phyloP scores from a whole-genome alignment of 1,139 yeast species.

The Candida sanyaensis region DNA sequence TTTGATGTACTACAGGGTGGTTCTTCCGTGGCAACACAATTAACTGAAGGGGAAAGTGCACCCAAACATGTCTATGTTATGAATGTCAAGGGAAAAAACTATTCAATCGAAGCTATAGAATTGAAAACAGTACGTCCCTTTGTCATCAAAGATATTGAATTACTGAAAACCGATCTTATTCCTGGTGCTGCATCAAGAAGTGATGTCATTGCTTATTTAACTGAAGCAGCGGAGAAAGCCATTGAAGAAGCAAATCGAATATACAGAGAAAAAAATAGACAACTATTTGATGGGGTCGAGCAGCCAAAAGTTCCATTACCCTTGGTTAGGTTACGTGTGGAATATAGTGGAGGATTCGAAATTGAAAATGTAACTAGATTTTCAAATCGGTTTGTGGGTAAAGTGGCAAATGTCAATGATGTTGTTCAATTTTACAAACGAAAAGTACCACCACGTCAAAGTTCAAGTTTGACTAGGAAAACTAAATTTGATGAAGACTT shows the following conservation, averaged over 20 bases:
- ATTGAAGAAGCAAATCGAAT: constrained; percentile 58
- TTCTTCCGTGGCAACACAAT: constrained; percentile 89
- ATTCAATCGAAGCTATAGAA: constrained; percentile 63
- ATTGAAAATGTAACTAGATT: constrained; percentile 90
- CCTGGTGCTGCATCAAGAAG: constrained; percentile 67
- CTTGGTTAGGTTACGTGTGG: constrained; percentile 77
- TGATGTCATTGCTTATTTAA: constrained; percentile 62
- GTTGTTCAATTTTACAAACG: constrained; percentile 72
- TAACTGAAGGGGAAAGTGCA: constrained; percentile 81
- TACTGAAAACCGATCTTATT: constrained; percentile 55
- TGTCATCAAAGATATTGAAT: constrained; percentile 63
- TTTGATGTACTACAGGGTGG: constrained; percentile 92
- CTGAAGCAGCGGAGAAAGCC: constrained; percentile 64
- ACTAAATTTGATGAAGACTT: constrained; percentile 26
- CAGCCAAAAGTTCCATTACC: constrained; percentile 63
- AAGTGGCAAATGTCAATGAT: constrained; percentile 87
- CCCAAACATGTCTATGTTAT: constrained; percentile 75
- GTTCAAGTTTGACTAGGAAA: constrained; percentile 15
- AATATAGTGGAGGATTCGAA: constrained; percentile 87
- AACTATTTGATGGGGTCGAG: neutral
- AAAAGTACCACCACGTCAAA: constrained; percentile 19
- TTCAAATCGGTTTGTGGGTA: constrained; percentile 87
- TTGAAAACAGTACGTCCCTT: constrained; percentile 83
- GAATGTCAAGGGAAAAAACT: constrained; percentile 59
- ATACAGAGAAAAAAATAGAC: constrained; percentile 42